Conservation (phyloP, 1,284 basidiomycete species). For the Cutaneotrichosporon sp. region DNA sequence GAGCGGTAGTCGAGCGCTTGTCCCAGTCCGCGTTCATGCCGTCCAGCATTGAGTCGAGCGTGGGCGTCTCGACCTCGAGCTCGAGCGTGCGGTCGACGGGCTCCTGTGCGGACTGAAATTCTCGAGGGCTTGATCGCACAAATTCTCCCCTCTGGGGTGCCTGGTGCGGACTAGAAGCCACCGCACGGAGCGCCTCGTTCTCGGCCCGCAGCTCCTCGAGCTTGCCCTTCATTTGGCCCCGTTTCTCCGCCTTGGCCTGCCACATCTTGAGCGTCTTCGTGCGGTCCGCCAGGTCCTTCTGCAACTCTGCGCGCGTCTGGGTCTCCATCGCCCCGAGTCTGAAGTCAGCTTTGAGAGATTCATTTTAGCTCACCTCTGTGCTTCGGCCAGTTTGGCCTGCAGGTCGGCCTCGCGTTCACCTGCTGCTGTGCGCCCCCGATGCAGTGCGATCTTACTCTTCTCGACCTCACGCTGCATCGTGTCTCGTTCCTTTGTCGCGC, state of each 20-base stretch:
- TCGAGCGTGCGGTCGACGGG: constrained; percentile 28
- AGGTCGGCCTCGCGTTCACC: constrained; percentile 30
- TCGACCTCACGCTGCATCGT: constrained; percentile 30
- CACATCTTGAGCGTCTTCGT: constrained; percentile 29
- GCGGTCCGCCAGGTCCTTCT: constrained; percentile 30
- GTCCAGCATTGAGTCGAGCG: not conserved
- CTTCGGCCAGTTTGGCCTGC: constrained; percentile 19
- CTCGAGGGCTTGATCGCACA: not conserved
- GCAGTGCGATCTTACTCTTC: constrained; percentile 18
- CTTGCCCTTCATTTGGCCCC: constrained; percentile 30
- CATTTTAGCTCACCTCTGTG: constrained; percentile 22
- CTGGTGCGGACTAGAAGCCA: not conserved
- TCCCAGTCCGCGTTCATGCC: not conserved
- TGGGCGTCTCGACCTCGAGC: constrained; percentile 29
- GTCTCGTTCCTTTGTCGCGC: constrained; percentile 26
- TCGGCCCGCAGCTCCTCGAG: constrained; percentile 29
- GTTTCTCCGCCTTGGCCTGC: constrained; percentile 32
- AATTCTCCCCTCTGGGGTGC: not conserved
- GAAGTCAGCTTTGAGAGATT: not conserved
- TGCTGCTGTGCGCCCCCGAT: constrained; percentile 15
- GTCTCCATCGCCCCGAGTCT: constrained; percentile 20
- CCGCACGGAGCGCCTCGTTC: constrained; percentile 19
- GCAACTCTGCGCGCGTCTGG: constrained; percentile 18
- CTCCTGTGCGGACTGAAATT: not conserved
- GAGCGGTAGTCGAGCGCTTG: constrained; percentile 22